phyloP scores from a whole-genome alignment of 179 eudicot species.

The Beta lomatogona region DNA sequence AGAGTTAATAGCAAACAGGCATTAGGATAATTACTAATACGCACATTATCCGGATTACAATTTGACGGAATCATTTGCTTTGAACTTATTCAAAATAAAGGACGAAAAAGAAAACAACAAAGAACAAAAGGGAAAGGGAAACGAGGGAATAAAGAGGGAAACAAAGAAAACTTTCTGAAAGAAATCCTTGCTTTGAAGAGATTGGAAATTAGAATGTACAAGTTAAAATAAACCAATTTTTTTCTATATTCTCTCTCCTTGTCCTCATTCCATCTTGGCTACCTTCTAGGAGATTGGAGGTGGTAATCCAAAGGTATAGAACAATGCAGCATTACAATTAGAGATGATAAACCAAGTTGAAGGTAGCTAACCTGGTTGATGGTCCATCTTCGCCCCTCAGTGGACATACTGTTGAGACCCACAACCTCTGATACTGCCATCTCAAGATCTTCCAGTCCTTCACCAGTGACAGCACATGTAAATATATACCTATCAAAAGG shows the following conservation, averaged over 20 bases:
- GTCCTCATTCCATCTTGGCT: not conserved
- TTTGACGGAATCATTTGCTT: too few relatives aligned
- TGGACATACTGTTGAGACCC: constrained; percentile 66
- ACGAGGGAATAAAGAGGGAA: not conserved
- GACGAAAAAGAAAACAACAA: too few relatives aligned
- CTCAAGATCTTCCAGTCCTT: constrained; percentile 78
- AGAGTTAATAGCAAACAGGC: not conserved
- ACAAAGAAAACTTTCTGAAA: not conserved
- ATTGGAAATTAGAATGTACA: not conserved
- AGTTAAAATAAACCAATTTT: not conserved
- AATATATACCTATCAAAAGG: constrained; percentile 54
- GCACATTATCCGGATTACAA: not conserved
- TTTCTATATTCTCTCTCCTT: not conserved
- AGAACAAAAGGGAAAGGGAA: too few relatives aligned
- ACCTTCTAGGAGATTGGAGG: not conserved
- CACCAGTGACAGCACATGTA: constrained; percentile 92
- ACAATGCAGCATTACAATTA: not conserved
- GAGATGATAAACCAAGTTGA: not conserved
- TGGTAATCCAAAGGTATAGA: not conserved
- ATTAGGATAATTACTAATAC: not conserved
- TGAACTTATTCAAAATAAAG: too few relatives aligned
- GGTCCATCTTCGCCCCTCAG: constrained; percentile 83
- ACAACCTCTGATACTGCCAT: constrained; percentile 70
- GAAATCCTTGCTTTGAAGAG: not conserved
- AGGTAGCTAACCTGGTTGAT: constrained; percentile 72